These are phyloP conservation scores for Pugionium cornutum DNA, from an alignment of 345 rosid species.

Conservation along the genomic window DNA sequence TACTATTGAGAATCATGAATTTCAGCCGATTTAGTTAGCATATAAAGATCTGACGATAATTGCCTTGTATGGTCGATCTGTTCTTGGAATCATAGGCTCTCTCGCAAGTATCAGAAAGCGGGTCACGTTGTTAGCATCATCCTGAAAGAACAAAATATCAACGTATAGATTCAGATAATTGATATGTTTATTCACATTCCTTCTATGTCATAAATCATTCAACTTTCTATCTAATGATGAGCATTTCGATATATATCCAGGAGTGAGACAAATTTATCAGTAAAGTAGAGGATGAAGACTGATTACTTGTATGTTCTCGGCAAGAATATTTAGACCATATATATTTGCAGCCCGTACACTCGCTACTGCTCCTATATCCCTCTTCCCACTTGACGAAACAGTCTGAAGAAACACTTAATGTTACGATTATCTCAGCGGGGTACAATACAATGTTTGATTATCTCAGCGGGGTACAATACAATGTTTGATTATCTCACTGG, in stretches of 20 bases:
- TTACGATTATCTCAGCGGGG: background rate
- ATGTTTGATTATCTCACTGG: constrained; percentile 2
- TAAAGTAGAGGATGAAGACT: constrained; percentile 11
- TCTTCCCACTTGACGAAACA: constrained; percentile 56
- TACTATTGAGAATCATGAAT: constrained; percentile 10
- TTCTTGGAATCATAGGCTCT: constrained; percentile 86
- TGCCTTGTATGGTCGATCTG: constrained; percentile 72
- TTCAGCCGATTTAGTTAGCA: background rate
- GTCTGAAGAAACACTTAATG: constrained; percentile 45
- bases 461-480: constrained; percentile 6
- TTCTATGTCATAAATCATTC: background rate
- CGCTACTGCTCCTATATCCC: constrained; percentile 79
- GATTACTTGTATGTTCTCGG: constrained; percentile 71
- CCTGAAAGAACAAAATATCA: constrained; percentile 45
- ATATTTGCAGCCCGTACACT: constrained; percentile 87
- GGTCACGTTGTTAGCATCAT: constrained; percentile 68
- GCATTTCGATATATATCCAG: background rate
- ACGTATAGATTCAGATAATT: too few relatives aligned
- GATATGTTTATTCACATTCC: constrained; percentile 14
- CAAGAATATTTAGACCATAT: constrained; percentile 79
- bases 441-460: constrained; percentile 1
- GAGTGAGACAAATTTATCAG: constrained; percentile 17
- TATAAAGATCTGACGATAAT: background rate
- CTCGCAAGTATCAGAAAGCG: constrained; percentile 89
- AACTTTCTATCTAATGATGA: constrained; percentile 11